Percentiles rank a stretch among this genome's conserved stretches.
phyloP scores from a whole-genome alignment of 1,284 basidiomycete genomes.

The Xanthoconium separans region DNA sequence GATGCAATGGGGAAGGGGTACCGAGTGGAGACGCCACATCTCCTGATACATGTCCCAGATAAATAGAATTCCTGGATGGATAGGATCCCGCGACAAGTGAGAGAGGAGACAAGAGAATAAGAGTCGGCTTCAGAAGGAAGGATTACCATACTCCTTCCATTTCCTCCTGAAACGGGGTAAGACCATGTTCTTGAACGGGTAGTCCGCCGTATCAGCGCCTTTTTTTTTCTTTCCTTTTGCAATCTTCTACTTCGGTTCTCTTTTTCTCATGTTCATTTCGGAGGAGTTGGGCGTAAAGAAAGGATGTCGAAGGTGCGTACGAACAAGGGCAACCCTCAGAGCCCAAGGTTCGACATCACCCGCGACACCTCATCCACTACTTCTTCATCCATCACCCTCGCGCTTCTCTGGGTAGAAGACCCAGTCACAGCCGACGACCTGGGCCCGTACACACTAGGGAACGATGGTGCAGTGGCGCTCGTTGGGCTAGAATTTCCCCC shows the following conservation, averaged over 20 bases:
- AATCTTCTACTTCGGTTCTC: constrained; percentile 9
- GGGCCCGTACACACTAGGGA: constrained; percentile 79
- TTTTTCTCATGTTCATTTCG: constrained; percentile 9
- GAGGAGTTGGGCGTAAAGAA: constrained; percentile 9
- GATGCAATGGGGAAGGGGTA: constrained; percentile 27
- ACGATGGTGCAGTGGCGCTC: constrained; percentile 71
- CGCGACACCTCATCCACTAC: constrained; percentile 70
- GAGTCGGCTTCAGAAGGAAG: constrained; percentile 21
- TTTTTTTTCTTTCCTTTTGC: constrained; percentile 4
- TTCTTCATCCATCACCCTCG: constrained; percentile 57
- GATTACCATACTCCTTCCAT: constrained; percentile 15
- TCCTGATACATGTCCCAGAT: constrained; percentile 32
- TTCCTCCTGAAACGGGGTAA: constrained; percentile 23
- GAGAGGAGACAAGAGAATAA: constrained; percentile 17
- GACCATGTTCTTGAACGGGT: constrained; percentile 22
- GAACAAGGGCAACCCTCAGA: constrained; percentile 43
- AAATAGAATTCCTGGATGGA: constrained; percentile 34
- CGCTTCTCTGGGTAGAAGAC: constrained; percentile 44
- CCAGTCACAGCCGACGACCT: constrained; percentile 51
- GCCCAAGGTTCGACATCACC: constrained; percentile 75
- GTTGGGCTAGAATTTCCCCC: constrained; percentile 71
- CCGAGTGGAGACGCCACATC: constrained; percentile 22
- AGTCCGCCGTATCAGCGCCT: constrained; percentile 15
- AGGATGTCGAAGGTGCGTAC: constrained; percentile 8
- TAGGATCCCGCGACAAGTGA: constrained; percentile 29